A percentile compares a stretch with the other conserved stretches of the same genome.
Evolutionary conservation across 768 basidiomycete species (phyloP).

Genomic region (Calocybe gangraenosa): DNA sequence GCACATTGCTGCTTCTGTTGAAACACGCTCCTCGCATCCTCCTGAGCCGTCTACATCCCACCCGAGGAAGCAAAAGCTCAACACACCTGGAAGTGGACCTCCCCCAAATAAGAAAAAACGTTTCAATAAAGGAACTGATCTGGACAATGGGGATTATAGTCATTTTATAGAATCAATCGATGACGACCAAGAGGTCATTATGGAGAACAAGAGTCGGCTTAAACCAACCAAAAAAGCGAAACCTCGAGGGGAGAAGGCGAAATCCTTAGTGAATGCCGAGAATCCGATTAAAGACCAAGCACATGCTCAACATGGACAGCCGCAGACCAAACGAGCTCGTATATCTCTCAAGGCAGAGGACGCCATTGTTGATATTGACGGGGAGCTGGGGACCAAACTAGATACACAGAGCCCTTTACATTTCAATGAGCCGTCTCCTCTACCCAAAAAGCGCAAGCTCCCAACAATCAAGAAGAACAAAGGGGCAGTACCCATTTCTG

Average conservation of each 20-base stretch:
- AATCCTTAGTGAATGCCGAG: slow-evolving; percentile 3
- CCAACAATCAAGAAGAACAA: slow-evolving; percentile 71
- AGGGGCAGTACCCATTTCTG: slow-evolving; percentile 21
- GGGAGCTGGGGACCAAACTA: slow-evolving; percentile 20
- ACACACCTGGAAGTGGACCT: slow-evolving; percentile 4
- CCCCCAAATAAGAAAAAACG: slow-evolving; percentile 17
- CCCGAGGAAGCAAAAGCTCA: slow-evolving; percentile 9
- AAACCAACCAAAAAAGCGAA: slow-evolving; percentile 26
- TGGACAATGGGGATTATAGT: slow-evolving; percentile 18
- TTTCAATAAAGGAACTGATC: slow-evolving; percentile 21
- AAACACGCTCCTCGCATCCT: background rate
- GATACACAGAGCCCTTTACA: slow-evolving; percentile 23
- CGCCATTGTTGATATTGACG: slow-evolving; percentile 27
- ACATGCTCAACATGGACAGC: slow-evolving; percentile 35
- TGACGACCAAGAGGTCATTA: slow-evolving; percentile 7
- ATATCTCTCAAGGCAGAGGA: slow-evolving; percentile 29
- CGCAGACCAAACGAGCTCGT: slow-evolving; percentile 35
- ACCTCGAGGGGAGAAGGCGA: slow-evolving; percentile 12
- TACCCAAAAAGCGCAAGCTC: slow-evolving; percentile 42
- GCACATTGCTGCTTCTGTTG: slow-evolving; percentile 1
- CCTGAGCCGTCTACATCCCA: slow-evolving; percentile 5
- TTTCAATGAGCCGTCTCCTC: slow-evolving; percentile 27
- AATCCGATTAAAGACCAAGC: slow-evolving; percentile 17
- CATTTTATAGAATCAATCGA: slow-evolving; percentile 8
- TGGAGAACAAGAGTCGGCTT: slow-evolving; percentile 10